Conservation (phyloP, 2,329 filamentous ascomycete species). For the Ascochyta clinopodiicola region DNA sequence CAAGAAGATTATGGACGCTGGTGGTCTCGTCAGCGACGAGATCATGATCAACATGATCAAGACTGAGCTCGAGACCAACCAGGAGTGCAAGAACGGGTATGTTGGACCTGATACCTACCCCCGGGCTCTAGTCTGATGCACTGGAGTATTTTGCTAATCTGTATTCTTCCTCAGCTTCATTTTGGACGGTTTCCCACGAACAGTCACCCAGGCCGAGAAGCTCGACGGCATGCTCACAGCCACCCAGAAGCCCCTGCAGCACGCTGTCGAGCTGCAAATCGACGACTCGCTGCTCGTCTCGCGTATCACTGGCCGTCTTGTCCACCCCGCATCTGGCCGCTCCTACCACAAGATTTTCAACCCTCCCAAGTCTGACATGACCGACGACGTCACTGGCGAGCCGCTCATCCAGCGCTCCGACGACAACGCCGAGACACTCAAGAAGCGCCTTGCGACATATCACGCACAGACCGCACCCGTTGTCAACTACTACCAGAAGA, state of each 20-base stretch:
- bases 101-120: conserved; percentile 1
- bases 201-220: conserved; percentile 91
- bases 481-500: conserved; percentile 95
- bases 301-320: conserved; percentile 92
- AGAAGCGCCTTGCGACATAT: conserved; percentile 93
- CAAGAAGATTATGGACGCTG: conserved; percentile 99
- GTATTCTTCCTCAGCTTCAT: conserved; percentile 74
- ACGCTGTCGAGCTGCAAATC: conserved; percentile 96
- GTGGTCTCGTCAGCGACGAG: conserved; percentile 95
- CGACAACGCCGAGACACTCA: conserved; percentile 94
- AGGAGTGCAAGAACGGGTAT: conserved; percentile 95
- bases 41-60: conserved; percentile 99
- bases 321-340: conserved; percentile 95
- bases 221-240: conserved; percentile 88
- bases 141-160: not conserved
- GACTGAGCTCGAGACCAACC: conserved; percentile 91
- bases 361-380: conserved; percentile 93
- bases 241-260: conserved; percentile 84
- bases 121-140: not conserved
- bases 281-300: conserved; percentile 92
- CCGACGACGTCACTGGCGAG: conserved; percentile 95
- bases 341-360: conserved; percentile 99
- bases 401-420: conserved; percentile 94
- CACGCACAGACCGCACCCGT: conserved; percentile 93
- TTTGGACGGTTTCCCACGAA: conserved; percentile 97